Conservation (phyloP, 2,329 filamentous ascomycete genomes). For the Blastomyces parvus region DNA sequence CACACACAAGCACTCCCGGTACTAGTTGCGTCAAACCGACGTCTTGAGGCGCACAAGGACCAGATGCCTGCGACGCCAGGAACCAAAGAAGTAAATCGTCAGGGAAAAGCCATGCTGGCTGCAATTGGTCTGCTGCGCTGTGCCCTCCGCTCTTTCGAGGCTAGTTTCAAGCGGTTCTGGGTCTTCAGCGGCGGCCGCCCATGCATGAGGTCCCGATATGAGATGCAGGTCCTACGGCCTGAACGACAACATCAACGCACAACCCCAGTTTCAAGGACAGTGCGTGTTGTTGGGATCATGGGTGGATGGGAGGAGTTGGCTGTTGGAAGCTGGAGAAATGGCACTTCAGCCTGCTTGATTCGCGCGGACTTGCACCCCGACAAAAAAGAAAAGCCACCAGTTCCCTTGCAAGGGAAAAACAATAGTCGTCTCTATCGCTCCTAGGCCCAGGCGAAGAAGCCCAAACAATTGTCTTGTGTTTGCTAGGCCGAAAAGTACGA, state of each 20-base stretch:
- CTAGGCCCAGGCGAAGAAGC: neutral
- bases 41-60: neutral
- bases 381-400: neutral
- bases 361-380: neutral
- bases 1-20: too few species aligned
- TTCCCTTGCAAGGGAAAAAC: neutral
- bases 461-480: neutral
- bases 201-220: slow-evolving; percentile 25
- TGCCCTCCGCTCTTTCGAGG: neutral
- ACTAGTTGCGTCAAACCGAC: neutral
- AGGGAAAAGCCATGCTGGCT: neutral
- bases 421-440: neutral
- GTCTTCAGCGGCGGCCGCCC: slow-evolving; percentile 21
- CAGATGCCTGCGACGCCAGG: neutral
- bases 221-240: slow-evolving; percentile 14
- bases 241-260: slow-evolving; percentile 4
- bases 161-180: slow-evolving; percentile 2
- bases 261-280: neutral
- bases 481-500: too few species aligned
- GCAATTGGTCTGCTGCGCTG: neutral
- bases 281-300: neutral
- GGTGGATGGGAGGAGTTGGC: neutral
- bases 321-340: neutral
- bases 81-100: slow-evolving; percentile 1
- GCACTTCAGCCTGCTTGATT: neutral